These are phyloP conservation scores for Trichothecium sympodiale DNA, from an alignment of 2,329 filamentous ascomycete species.

Conservation along the genomic window DNA sequence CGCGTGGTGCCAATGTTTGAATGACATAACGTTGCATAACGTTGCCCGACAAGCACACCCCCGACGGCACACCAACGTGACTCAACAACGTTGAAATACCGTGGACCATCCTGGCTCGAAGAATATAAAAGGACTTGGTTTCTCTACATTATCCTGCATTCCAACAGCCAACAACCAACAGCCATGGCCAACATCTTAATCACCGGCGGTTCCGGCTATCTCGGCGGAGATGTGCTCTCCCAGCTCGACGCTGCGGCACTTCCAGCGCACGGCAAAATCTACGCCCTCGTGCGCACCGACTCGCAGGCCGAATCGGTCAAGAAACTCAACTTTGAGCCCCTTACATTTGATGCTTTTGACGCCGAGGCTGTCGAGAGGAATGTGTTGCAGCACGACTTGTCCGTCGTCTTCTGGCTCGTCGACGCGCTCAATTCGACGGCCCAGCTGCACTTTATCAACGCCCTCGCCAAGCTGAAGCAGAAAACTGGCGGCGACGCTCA, in stretches of 20 bases:
- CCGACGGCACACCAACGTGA: too few relatives aligned
- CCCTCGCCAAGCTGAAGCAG: slow-evolving; percentile 31
- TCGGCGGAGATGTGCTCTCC: slow-evolving; percentile 37
- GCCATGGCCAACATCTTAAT: slow-evolving; percentile 29
- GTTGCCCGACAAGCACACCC: too few relatives aligned
- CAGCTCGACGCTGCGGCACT: slow-evolving; percentile 13
- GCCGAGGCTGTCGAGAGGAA: slow-evolving; percentile 19
- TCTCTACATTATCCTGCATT: too few relatives aligned
- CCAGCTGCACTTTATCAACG: slow-evolving; percentile 31
- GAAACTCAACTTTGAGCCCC: slow-evolving; percentile 28
- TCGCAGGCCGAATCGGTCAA: slow-evolving; percentile 32
- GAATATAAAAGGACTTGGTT: too few relatives aligned
- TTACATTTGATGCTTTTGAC: slow-evolving; percentile 27
- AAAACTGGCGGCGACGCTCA: slow-evolving; percentile 3
- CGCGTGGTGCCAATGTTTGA: too few relatives aligned
- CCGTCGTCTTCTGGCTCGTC: slow-evolving; percentile 35
- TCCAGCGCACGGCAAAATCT: slow-evolving; percentile 29
- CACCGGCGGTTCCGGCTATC: slow-evolving; percentile 41
- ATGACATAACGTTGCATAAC: too few relatives aligned
- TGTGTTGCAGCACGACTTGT: slow-evolving; percentile 31
- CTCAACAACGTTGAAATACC: too few relatives aligned
- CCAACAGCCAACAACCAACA: too few relatives aligned
- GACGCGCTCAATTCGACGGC: slow-evolving; percentile 21
- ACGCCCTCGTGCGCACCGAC: slow-evolving; percentile 33
- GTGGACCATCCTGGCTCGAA: too few relatives aligned